Evolutionary conservation across 1,284 basidiomycete genomes (phyloP).

Genomic region (Ceratobasidium papillatum): DNA sequence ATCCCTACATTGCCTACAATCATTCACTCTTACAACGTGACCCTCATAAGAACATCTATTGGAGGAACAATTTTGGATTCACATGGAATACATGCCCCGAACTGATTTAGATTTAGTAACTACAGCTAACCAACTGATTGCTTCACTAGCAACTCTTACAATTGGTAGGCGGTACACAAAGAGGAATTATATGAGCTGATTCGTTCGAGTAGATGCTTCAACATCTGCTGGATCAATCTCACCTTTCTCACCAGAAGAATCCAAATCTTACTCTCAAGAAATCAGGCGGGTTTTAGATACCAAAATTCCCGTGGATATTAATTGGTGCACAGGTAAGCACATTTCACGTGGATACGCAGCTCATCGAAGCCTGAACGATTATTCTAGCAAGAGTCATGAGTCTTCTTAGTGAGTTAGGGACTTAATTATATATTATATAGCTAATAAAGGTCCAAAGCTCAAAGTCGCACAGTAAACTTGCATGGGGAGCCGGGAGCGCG

Average conservation of each 20-base stretch:
- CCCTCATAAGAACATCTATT: constrained; percentile 9
- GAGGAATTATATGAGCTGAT: background rate
- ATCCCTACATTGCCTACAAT: no score
- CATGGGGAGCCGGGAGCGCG: constrained; percentile 22
- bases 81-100: constrained; percentile 30
- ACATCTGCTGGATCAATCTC: constrained; percentile 29
- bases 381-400: constrained; percentile 25
- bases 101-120: background rate
- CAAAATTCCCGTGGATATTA: constrained; percentile 6
- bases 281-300: constrained; percentile 8
- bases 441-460: background rate
- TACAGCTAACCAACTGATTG: background rate
- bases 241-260: constrained; percentile 19
- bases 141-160: constrained; percentile 2
- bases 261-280: constrained; percentile 15
- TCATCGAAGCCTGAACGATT: background rate
- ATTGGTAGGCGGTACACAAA: background rate
- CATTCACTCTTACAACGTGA: no score
- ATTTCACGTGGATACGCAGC: no score
- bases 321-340: constrained; percentile 30
- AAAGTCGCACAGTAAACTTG: constrained; percentile 25
- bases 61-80: constrained; percentile 36
- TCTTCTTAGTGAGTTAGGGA: constrained; percentile 3
- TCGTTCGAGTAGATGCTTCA: constrained; percentile 5
- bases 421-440: background rate